phyloP scores from a whole-genome alignment of 1,284 basidiomycete species.

The Tremellales sp. region DNA sequence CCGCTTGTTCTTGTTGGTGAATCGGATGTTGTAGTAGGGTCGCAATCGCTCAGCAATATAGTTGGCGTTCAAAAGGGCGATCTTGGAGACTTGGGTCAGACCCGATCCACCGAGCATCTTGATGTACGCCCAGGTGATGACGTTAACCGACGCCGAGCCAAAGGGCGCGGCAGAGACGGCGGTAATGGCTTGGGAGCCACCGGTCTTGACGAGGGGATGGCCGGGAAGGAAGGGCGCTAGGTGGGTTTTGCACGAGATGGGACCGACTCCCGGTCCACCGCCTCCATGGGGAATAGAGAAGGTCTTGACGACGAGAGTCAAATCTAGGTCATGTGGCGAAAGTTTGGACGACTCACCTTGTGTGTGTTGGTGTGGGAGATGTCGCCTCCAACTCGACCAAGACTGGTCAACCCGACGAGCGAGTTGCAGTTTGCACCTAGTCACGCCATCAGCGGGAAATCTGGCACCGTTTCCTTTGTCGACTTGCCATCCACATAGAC shows the following conservation, averaged over 20 bases:
- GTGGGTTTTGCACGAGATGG: constrained; percentile 91
- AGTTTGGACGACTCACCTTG: constrained; percentile 59
- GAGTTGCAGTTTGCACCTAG: constrained; percentile 87
- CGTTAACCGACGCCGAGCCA: constrained; percentile 89
- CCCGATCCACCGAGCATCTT: constrained; percentile 95
- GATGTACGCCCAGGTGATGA: constrained; percentile 98
- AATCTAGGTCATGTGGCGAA: constrained; percentile 10
- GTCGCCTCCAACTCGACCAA: constrained; percentile 93
- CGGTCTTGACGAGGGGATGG: constrained; percentile 71
- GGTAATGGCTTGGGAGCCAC: constrained; percentile 69
- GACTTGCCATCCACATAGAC: constrained; percentile 84
- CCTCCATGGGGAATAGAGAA: constrained; percentile 82
- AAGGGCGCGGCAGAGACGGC: constrained; percentile 89
- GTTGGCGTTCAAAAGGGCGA: constrained; percentile 90
- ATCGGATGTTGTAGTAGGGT: constrained; percentile 81
- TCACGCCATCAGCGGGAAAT: too few relatives aligned
- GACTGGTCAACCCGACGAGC: constrained; percentile 90
- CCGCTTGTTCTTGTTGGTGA: constrained; percentile 81
- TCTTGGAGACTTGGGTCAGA: constrained; percentile 75
- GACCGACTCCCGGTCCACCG: constrained; percentile 86
- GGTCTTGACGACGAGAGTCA: constrained; percentile 31
- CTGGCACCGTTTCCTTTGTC: background rate
- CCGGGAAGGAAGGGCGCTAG: constrained; percentile 90
- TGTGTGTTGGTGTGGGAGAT: constrained; percentile 98
- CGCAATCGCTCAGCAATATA: constrained; percentile 89